Evolutionary conservation across 1,284 basidiomycete species (phyloP).

Genomic region (Takashimella koratensis): DNA sequence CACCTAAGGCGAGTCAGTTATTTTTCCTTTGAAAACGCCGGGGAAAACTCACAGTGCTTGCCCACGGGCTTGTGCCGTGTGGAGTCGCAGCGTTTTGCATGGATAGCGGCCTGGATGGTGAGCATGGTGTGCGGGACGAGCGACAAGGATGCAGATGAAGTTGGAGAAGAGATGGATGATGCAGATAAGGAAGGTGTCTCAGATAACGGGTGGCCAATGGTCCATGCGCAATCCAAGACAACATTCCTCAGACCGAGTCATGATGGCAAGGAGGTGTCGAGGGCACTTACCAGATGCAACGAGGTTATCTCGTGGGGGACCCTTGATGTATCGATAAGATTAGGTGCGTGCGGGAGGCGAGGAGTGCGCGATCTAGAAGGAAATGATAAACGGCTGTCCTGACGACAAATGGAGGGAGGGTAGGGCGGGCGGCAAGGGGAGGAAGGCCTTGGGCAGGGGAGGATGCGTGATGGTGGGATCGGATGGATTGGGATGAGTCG

Average conservation of each 20-base stretch:
- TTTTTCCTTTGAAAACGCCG: too few relatives aligned
- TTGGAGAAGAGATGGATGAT: neutral
- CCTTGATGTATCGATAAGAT: neutral
- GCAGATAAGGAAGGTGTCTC: too few relatives aligned
- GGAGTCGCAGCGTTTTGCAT: neutral
- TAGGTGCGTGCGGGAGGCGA: neutral
- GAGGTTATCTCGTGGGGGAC: neutral
- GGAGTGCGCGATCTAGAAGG: constrained; percentile 10
- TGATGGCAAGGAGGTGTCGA: too few relatives aligned
- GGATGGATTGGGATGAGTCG: neutral
- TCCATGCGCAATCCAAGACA: too few relatives aligned
- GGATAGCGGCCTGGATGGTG: neutral
- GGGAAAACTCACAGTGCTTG: neutral
- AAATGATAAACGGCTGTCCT: neutral
- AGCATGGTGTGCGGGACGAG: neutral
- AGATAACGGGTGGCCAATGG: too few relatives aligned
- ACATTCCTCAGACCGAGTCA: too few relatives aligned
- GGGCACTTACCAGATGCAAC: too few relatives aligned
- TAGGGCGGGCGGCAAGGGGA: neutral
- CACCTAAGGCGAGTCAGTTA: neutral
- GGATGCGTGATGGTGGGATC: neutral
- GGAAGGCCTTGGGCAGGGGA: neutral
- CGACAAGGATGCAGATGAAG: neutral
- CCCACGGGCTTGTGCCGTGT: neutral
- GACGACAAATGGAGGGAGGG: neutral